These are phyloP conservation scores for Mortierella sp. DNA, from an alignment of 371 early-diverging fungal genomes.

Conservation along the genomic window DNA sequence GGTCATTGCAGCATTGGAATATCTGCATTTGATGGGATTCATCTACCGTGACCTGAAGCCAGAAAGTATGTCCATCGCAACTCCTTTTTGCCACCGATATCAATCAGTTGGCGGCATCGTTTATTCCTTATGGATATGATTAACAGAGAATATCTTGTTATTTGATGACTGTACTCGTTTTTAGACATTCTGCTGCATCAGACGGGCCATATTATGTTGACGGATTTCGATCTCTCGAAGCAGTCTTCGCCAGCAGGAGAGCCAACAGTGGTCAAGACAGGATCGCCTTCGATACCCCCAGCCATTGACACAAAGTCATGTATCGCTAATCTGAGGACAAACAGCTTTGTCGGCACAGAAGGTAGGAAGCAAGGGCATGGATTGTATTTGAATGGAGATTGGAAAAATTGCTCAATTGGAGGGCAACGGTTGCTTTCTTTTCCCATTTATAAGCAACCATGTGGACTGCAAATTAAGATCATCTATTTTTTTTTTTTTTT, in stretches of 20 bases:
- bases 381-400: not conserved
- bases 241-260: constrained; percentile 82
- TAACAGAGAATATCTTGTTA: not conserved
- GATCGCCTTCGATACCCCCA: constrained; percentile 67
- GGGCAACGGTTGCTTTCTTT: not conserved
- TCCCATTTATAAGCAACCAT: constrained; percentile 5
- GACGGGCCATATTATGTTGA: constrained; percentile 96
- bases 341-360: constrained; percentile 98
- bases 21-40: constrained; percentile 96
- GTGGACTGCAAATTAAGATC: not conserved
- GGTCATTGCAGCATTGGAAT: constrained; percentile 93
- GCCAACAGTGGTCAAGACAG: constrained; percentile 81
- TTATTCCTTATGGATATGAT: not conserved
- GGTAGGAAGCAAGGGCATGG: constrained; percentile 59
- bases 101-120: not conserved
- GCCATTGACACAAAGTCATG: constrained; percentile 90
- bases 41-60: constrained; percentile 99
- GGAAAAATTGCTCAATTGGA: constrained; percentile 12
- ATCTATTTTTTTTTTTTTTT: not conserved
- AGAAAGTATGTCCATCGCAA: constrained; percentile 83
- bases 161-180: too few species aligned
- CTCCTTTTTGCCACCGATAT: not conserved
- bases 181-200: constrained; percentile 92
- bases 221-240: constrained; percentile 97
- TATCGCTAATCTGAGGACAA: constrained; percentile 88